Evolutionary conservation across 495 filamentous ascomycete species (phyloP), one percentile per base, ranked within the genome.

Genomic region (Chaetomium cochliodes): DNA sequence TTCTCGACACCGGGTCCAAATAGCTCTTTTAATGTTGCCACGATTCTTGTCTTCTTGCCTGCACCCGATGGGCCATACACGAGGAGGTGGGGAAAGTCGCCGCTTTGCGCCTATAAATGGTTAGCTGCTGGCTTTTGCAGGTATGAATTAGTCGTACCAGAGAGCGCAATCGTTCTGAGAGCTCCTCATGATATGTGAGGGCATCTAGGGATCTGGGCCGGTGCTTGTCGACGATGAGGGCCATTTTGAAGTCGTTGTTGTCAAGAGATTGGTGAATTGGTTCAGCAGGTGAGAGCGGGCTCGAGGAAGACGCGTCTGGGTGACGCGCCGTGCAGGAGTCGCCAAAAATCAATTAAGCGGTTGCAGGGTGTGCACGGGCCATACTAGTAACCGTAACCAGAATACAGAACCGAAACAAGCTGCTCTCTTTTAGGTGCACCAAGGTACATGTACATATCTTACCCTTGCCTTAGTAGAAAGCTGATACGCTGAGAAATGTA

Each of bases 31-130:
- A 97, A 79, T 1, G 93, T 97, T 9, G 94, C 92, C 13, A 97
- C 90, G 62, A 97, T 93, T 25, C 94, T 90, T 5, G 94, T 98
- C 74, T 98, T 98, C 76, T 98, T 98, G 55, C 94, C 94, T 0
- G 94, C 94, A 23, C 94, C 94, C 0, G 92, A 97, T 2, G 94
- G 94, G 2, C 94, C 94, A 72, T 98, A 98, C 62, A 98, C 88
- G 65, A 98, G 88, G 42, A 98, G 87, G 75, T 98, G 96, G 60
- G 94, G 94, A 71, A 98, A 98, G 74, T 98, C 94, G 64, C 92
- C 92, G 78, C 87, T 92, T 86, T 96, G 91, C 9, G 94, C 94
- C 93, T 97, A 68, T 46, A 60, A 7, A 58, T 23, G 44, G 68
- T 70, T 15, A 73, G 60, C 44, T 46, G 33, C 63, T 28, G 37